phyloP scores from a whole-genome alignment of 192 early-diverging fungal genomes.

The Coemansia sp. region DNA sequence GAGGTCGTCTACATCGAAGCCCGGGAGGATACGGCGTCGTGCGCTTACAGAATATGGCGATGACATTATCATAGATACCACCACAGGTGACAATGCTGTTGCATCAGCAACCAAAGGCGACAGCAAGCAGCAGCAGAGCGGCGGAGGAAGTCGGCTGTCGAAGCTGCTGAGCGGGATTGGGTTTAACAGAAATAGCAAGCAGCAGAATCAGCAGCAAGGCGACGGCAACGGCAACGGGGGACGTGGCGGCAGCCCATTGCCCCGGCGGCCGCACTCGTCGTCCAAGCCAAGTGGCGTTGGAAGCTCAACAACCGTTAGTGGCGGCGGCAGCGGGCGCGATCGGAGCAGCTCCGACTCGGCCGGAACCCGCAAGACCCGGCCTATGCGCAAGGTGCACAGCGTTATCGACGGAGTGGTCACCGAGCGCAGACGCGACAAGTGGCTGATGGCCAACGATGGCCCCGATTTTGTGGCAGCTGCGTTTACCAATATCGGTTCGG shows the following conservation, averaged over 20 bases:
- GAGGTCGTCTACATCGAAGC: conserved; percentile 9
- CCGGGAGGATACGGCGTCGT: conserved; percentile 31
- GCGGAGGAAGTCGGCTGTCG: conserved; percentile 15
- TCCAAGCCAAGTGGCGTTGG: conserved; percentile 8
- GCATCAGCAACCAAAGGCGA: neutral
- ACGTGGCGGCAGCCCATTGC: neutral
- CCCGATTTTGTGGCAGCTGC: neutral
- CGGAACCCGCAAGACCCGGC: neutral
- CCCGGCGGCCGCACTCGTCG: neutral
- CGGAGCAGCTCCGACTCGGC: conserved; percentile 28
- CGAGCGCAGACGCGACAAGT: conserved; percentile 2
- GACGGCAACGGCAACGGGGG: neutral
- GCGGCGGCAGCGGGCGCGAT: conserved; percentile 15
- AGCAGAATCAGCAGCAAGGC: neutral
- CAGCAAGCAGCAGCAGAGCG: neutral
- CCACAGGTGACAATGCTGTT: neutral
- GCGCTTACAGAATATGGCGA: conserved; percentile 18
- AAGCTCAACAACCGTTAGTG: neutral
- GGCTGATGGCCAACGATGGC: neutral
- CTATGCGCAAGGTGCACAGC: conserved; percentile 31
- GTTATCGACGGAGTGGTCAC: conserved; percentile 12
- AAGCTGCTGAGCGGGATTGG: conserved; percentile 25
- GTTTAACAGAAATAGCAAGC: conserved; percentile 5
- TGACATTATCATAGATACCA: neutral
- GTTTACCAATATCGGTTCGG: neutral